Percentiles rank a stretch among this genome's conserved stretches.
Evolutionary conservation across 116 monocot genomes (phyloP).

Genomic region (Posidonia oceanica): DNA sequence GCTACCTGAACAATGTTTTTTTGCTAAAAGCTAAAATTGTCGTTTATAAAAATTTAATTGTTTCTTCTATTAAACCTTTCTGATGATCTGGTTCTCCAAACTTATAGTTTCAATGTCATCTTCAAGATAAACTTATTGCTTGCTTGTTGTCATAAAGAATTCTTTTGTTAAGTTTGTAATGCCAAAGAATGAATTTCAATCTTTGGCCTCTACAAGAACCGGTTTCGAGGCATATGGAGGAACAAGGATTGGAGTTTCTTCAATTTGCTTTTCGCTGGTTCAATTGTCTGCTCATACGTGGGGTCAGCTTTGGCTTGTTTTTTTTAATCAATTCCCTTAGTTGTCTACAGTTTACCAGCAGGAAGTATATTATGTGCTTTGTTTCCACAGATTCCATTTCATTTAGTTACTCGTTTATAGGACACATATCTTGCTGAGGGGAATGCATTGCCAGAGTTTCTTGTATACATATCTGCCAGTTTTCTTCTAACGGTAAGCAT

Average conservation of each 20-base stretch:
- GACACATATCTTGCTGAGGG: slow-evolving; percentile 99
- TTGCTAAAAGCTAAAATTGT: too few species aligned
- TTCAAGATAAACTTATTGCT: not conserved
- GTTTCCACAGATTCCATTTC: slow-evolving; percentile 73
- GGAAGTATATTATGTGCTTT: not conserved
- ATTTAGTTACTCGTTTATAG: slow-evolving; percentile 87
- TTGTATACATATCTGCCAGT: slow-evolving; percentile 97
- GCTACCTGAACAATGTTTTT: too few species aligned
- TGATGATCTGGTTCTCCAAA: not conserved
- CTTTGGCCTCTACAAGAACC: slow-evolving; percentile 46
- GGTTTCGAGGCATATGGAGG: slow-evolving; percentile 90
- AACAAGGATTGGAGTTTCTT: slow-evolving; percentile 96
- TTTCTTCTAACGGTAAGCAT: slow-evolving; percentile 80
- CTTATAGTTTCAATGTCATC: not conserved
- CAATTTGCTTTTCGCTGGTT: slow-evolving; percentile 99
- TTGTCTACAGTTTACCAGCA: not conserved
- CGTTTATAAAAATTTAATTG: too few species aligned
- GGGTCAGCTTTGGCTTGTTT: slow-evolving; percentile 33
- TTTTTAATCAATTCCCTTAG: not conserved
- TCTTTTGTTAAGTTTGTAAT: not conserved
- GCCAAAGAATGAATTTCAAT: not conserved
- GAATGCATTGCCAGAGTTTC: slow-evolving; percentile 94
- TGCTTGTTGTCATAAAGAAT: not conserved
- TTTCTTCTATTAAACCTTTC: too few species aligned
- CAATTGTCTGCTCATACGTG: slow-evolving; percentile 96